phyloP scores from a whole-genome alignment of 768 basidiomycete species.

The Lactarius pseudohatsudake region DNA sequence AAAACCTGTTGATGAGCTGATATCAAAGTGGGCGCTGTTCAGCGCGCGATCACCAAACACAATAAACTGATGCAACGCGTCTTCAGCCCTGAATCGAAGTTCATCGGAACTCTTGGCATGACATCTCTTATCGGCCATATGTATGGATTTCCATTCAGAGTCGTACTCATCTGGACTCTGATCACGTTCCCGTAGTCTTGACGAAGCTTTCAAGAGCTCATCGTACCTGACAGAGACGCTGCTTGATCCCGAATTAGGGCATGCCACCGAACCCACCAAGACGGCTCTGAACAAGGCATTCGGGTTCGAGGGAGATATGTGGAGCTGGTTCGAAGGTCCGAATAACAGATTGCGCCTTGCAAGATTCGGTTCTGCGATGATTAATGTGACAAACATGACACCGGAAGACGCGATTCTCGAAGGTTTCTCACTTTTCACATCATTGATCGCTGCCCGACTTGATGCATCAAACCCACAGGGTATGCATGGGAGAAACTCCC shows the following conservation, averaged over 20 bases:
- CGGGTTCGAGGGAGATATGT: too few relatives aligned
- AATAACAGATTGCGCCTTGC: background rate
- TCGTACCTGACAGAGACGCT: slow-evolving; percentile 38
- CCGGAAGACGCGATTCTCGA: slow-evolving; percentile 4
- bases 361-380: slow-evolving; percentile 34
- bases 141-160: background rate
- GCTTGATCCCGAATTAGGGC: slow-evolving; percentile 32
- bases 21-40: background rate
- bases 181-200: slow-evolving; percentile 18
- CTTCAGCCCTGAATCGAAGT: background rate
- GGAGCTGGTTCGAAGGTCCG: too few relatives aligned
- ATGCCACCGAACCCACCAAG: too few relatives aligned
- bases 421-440: too few relatives aligned
- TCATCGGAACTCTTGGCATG: background rate
- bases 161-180: background rate
- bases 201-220: slow-evolving; percentile 37
- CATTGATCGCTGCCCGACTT: too few relatives aligned
- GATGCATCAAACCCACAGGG: too few relatives aligned
- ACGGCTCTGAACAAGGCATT: too few relatives aligned
- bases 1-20: background rate
- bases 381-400: slow-evolving; percentile 28
- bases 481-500: too few relatives aligned
- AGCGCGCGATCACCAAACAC: background rate
- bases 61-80: background rate
- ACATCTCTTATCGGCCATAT: background rate